A percentile compares a stretch with the other conserved stretches of the same genome.
Conservation (phyloP, 2,329 filamentous ascomycete species). For the Ophiostoma himal-ulmi region DNA sequence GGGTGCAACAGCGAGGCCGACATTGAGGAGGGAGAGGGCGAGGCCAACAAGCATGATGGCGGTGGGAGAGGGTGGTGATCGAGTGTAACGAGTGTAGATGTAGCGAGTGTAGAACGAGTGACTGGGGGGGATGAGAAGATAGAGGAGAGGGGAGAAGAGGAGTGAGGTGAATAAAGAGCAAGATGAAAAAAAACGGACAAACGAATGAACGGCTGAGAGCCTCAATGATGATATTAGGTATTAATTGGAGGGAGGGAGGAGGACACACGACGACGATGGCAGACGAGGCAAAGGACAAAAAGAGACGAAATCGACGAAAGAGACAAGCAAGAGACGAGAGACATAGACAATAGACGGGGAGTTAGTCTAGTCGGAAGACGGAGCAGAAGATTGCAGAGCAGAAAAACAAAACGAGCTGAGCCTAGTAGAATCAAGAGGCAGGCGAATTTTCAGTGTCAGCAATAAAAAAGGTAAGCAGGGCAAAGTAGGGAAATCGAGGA, state of each 20-base stretch:
- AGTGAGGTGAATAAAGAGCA: not conserved
- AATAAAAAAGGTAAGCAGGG: not conserved
- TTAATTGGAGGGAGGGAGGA: not conserved
- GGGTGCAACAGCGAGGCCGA: slow-evolving; percentile 41
- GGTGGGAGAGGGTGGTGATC: not conserved
- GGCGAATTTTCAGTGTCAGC: slow-evolving; percentile 7
- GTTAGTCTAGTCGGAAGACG: not conserved
- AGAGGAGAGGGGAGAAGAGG: not conserved
- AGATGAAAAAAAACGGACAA: not conserved
- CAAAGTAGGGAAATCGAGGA: not conserved
- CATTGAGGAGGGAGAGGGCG: slow-evolving; percentile 44
- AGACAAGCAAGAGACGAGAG: not conserved
- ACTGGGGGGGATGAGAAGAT: not conserved
- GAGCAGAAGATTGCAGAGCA: not conserved
- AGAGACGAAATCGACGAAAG: not conserved
- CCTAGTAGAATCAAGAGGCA: not conserved
- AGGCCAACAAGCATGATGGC: slow-evolving; percentile 34
- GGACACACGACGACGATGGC: slow-evolving; percentile 1
- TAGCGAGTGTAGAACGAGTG: not conserved
- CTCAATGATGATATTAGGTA: not conserved
- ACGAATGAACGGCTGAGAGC: slow-evolving; percentile 7
- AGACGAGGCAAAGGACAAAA: not conserved
- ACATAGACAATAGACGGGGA: not conserved
- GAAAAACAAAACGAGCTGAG: not conserved
- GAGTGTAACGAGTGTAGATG: not conserved